Evolutionary conservation across 2,329 filamentous ascomycete species (phyloP).

Genomic region (Pseudonectria buxi): DNA sequence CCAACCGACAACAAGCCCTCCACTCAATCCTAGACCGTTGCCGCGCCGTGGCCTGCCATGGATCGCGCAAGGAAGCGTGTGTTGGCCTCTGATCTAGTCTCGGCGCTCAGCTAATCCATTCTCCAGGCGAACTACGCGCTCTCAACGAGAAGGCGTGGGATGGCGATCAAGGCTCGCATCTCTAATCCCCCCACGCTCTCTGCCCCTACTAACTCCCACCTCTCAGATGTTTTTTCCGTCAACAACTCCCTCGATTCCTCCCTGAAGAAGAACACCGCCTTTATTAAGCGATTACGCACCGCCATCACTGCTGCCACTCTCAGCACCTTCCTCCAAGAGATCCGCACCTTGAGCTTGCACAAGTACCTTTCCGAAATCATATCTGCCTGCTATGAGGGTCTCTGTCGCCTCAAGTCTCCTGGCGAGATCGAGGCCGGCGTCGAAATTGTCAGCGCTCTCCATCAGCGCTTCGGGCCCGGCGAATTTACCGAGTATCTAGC

Average conservation of each 20-base stretch:
- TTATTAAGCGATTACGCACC: constrained; percentile 92
- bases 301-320: constrained; percentile 75
- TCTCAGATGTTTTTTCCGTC: constrained; percentile 67
- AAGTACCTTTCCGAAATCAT: constrained; percentile 98
- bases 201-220: constrained; percentile 11
- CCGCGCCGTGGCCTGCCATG: constrained; percentile 41
- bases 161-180: constrained; percentile 66
- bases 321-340: constrained; percentile 80
- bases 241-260: constrained; percentile 83
- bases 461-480: constrained; percentile 83
- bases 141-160: constrained; percentile 84
- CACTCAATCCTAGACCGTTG: constrained; percentile 20
- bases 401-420: constrained; percentile 84
- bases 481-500: constrained; percentile 90
- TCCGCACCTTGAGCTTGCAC: constrained; percentile 81
- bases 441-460: constrained; percentile 89
- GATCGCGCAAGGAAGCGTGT: constrained; percentile 59
- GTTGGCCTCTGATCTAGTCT: constrained; percentile 17
- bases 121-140: constrained; percentile 77
- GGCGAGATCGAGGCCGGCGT: constrained; percentile 89
- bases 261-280: constrained; percentile 95
- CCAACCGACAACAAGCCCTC: too few relatives aligned
- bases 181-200: constrained; percentile 11
- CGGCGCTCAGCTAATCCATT: constrained; percentile 1
- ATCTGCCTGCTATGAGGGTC: constrained; percentile 87